Base-by-base conservation (phyloP, 805 yeast genomes). In the Yamadazyma olivae region DNA sequence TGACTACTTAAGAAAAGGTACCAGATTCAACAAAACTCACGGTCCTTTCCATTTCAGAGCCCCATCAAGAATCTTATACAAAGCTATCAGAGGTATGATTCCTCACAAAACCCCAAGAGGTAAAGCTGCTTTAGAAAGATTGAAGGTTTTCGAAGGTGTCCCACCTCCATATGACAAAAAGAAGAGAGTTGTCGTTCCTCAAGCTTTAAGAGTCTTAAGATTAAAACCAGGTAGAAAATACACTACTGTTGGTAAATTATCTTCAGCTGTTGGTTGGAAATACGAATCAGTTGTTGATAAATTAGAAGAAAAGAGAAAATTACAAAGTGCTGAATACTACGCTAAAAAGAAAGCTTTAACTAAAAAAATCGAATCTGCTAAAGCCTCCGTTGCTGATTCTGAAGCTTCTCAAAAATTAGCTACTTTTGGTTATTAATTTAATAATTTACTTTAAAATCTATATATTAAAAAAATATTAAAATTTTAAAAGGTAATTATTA, bases 41-140 rank as follows among this genome's bases (percentile, higher is more conserved):
- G 99, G 99, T 79, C 98, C 98, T 67, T 93, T 91, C 97, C 99
- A 93, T 74, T 93, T 93, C 96, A 93, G 98, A 78, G 99, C 99
- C 51, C 99, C 99, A 74, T 90, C 98, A 51, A 89, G 98, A 79
- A 91, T 93, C 76, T 89, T 93, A 77, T 90, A 90, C 95, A 93
- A 93, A 85, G 97, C 99, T 66, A 75, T 93, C 71, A 86, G 96
- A 71, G 99, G 99, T 78, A 93, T 93, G 99, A 77, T 93, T 64
- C 78, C 96, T 70, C 98, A 93, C 90, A 93, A 93, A 89, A 93
- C 99, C 58, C 93, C 98, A 61, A 93, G 98, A 77, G 99, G 99
- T 76, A 85, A 87, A 80, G 98, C 98, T 69, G 99, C 99, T 63
- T 75, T 93, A 67, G 98, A 90, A 80, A 90, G 97, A 79, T 86